phyloP scores from a whole-genome alignment of 2,329 filamentous ascomycete genomes.

The Nemania diffusa region DNA sequence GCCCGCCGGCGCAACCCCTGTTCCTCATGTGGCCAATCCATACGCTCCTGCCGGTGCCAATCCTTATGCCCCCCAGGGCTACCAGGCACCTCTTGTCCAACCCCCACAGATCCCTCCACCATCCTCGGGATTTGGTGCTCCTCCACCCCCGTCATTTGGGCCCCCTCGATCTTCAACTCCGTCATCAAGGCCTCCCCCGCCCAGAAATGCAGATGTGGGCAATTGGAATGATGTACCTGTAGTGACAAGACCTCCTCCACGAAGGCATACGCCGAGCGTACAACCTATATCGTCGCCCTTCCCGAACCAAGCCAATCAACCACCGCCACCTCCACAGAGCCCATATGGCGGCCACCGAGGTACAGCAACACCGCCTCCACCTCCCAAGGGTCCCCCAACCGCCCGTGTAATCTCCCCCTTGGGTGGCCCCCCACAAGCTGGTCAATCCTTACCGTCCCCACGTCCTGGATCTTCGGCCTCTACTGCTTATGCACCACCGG shows the following conservation, averaged over 20 bases:
- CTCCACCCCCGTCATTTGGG: conserved; percentile 54
- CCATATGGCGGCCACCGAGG: conserved; percentile 68
- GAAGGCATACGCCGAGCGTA: conserved; percentile 78
- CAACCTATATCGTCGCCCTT: conserved; percentile 81
- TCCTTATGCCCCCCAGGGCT: conserved; percentile 59
- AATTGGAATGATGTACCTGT: conserved; percentile 97
- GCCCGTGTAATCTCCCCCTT: conserved; percentile 79
- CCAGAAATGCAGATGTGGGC: conserved; percentile 75
- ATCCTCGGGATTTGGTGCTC: conserved; percentile 47
- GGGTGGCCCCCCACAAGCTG: conserved; percentile 63
- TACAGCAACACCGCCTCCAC: conserved; percentile 78
- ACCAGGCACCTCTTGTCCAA: conserved; percentile 63
- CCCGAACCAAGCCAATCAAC: conserved; percentile 67
- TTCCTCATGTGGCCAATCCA: conserved; percentile 47
- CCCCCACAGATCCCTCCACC: conserved; percentile 40
- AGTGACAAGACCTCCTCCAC: conserved; percentile 75
- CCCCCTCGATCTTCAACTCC: conserved; percentile 74
- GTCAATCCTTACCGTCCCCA: conserved; percentile 56
- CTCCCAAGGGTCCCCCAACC: conserved; percentile 80
- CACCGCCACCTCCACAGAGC: conserved; percentile 66
- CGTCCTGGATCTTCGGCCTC: conserved; percentile 67
- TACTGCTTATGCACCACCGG: conserved; percentile 72
- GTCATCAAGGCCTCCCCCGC: conserved; percentile 74
- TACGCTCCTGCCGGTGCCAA: conserved; percentile 48
- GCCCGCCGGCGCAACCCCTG: conserved; percentile 44